Evolutionary conservation across 495 filamentous ascomycete species (phyloP).

Genomic region (Hypoxylon fuscum): DNA sequence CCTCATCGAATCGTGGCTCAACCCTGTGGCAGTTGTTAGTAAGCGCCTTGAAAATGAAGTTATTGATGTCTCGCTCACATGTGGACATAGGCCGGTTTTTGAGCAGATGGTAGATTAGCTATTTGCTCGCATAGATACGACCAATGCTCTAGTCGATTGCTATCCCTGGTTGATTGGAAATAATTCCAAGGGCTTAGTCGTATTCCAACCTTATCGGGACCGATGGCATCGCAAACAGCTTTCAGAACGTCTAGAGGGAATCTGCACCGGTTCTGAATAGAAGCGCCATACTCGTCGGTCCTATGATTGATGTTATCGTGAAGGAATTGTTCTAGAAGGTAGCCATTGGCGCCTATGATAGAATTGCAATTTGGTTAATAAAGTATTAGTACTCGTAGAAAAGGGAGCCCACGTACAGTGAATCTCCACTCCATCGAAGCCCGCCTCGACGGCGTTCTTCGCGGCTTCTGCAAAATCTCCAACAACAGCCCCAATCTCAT

Average conservation of each 20-base stretch:
- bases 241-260: conserved; percentile 65
- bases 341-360: conserved; percentile 66
- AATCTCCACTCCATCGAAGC: conserved; percentile 78
- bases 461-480: conserved; percentile 66
- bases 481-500: conserved; percentile 63
- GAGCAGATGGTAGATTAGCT: conserved; percentile 30
- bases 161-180: conserved; percentile 68
- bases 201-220: conserved; percentile 64
- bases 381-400: conserved; percentile 65
- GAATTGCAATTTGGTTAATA: conserved; percentile 53
- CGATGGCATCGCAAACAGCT: conserved; percentile 66
- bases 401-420: conserved; percentile 72
- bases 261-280: conserved; percentile 65
- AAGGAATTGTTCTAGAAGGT: conserved; percentile 72
- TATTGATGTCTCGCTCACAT: conserved; percentile 49
- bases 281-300: conserved; percentile 68
- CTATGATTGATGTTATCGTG: conserved; percentile 66
- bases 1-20: conserved; percentile 64
- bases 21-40: conserved; percentile 61
- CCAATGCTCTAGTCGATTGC: conserved; percentile 67
- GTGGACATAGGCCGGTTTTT: conserved; percentile 51
- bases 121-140: conserved; percentile 57
- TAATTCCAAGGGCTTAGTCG: conserved; percentile 68
- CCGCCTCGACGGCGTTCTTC: conserved; percentile 67
- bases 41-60: conserved; percentile 47